phyloP scores from a whole-genome alignment of 169 alveolate genomes.

The Babesia microti region DNA sequence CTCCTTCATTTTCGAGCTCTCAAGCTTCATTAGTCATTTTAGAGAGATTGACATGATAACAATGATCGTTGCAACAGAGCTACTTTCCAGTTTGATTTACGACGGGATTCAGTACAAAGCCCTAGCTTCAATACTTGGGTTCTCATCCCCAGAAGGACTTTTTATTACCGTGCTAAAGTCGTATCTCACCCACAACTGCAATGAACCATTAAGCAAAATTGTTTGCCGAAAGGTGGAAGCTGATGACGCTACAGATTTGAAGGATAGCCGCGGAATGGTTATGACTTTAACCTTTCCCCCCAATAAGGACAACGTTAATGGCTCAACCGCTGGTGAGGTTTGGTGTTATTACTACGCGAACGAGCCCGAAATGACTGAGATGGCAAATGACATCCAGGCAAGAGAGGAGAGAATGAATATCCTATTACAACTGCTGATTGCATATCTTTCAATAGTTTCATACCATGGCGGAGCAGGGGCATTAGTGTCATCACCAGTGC shows the following conservation, averaged over 20 bases:
- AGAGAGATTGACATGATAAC: slow-evolving; percentile 19
- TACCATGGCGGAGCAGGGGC: slow-evolving; percentile 41
- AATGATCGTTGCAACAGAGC: slow-evolving; percentile 34
- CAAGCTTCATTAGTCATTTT: slow-evolving; percentile 23
- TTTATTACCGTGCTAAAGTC: slow-evolving; percentile 30
- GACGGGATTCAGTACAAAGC: slow-evolving; percentile 43
- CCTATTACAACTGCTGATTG: slow-evolving; percentile 32
- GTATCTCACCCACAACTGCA: slow-evolving; percentile 26
- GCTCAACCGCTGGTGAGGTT: no score
- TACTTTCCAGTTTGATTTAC: slow-evolving; percentile 37
- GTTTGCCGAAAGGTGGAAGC: slow-evolving; percentile 2
- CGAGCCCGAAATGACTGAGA: slow-evolving; percentile 9
- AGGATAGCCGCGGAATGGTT: no score
- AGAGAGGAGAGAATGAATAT: slow-evolving; percentile 39
- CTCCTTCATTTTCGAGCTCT: slow-evolving; percentile 33
- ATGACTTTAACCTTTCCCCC: no score
- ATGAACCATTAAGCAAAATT: not conserved
- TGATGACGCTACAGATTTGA: no score
- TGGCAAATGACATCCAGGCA: slow-evolving; percentile 6
- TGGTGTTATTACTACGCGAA: no score
- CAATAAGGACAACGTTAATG: no score
- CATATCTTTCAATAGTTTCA: slow-evolving; percentile 27
- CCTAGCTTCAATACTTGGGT: slow-evolving; percentile 25
- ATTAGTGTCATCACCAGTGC: slow-evolving; percentile 19
- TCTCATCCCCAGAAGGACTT: slow-evolving; percentile 31